phyloP scores from a whole-genome alignment of 176 grass and related monocot species.

The Secale cereale region DNA sequence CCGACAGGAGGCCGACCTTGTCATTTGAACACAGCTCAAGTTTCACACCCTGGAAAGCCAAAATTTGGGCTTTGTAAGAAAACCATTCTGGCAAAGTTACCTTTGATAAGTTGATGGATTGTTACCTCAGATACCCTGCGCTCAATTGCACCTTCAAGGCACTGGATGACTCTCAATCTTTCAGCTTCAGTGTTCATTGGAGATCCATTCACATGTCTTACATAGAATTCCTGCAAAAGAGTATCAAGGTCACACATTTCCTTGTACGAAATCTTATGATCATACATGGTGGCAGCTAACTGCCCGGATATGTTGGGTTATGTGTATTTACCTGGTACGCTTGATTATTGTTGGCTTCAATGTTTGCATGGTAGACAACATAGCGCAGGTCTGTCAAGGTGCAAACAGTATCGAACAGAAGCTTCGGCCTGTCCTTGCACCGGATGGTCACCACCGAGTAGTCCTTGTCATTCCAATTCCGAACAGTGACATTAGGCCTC shows the following conservation, averaged over 20 bases:
- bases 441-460: constrained; percentile 78
- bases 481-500: constrained; percentile 50
- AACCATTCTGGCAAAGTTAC: neutral
- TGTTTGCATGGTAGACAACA: constrained; percentile 82
- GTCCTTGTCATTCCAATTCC: constrained; percentile 83
- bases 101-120: constrained; percentile 6
- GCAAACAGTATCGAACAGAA: constrained; percentile 89
- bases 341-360: constrained; percentile 54
- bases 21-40: constrained; percentile 75
- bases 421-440: constrained; percentile 77
- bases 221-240: constrained; percentile 66
- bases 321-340: constrained; percentile 67
- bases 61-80: neutral
- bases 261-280: constrained; percentile 6
- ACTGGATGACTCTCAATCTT: constrained; percentile 63
- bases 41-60: constrained; percentile 58
- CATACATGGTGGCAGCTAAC: neutral
- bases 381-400: constrained; percentile 74
- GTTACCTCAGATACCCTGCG: constrained; percentile 78
- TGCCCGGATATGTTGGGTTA: neutral
- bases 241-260: constrained; percentile 1
- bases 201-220: constrained; percentile 70
- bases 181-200: constrained; percentile 68
- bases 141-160: constrained; percentile 80
- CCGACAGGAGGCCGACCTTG: constrained; percentile 65